Base-by-base conservation (phyloP, 768 basidiomycete species). In the Paxillus ammoniavirescens region DNA sequence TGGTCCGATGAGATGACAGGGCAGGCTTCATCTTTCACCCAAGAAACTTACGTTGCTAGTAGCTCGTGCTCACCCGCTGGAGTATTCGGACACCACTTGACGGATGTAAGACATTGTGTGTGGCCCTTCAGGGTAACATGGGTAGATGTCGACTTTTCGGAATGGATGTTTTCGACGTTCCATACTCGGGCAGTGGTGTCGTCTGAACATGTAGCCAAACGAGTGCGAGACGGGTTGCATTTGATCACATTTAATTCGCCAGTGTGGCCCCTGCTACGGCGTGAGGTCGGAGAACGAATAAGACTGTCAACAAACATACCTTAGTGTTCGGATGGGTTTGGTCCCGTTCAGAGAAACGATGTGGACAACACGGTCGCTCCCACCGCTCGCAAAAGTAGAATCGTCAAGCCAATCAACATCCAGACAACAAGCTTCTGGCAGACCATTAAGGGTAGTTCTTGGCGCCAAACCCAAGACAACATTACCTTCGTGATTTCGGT, bases 341-440 rank as follows among this genome's bases (percentile, higher is more conserved):
- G 68, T 61, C 40, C 75, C 72, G 44, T 78, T 78, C 40, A 89
- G 67, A 47, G 78, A 76, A 72, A 85, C 77, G 9, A 92, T 76
- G 50, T 83, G 78, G 42, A 91, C 80, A 18, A 76, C 65, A 37
- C 75, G 73, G 66, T 92, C 89, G 15, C 87, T 85, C 37, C 89
- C 87, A 61, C 85, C 86, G 47, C 82, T 89, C 26, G 81, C 87
- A 59, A 91, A 92, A 3, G 77, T 79, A 18, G 78, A 76, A 15
- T 89, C 83, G 50, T 82, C 79, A 15, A 92, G 58, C 91, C 91
- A 93, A 52, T 89, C 89, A 10, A 88, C 79, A 62, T 93, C 91
- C 62, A 93, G 68, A 67, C 89, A 91, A 61, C 87, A 89, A 65
- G 84, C 89, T 87, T 66, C 61, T 56, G 59, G 37, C 60, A 55